phyloP scores from a whole-genome alignment of 345 rosid species.

The Aethionema arabicum region DNA sequence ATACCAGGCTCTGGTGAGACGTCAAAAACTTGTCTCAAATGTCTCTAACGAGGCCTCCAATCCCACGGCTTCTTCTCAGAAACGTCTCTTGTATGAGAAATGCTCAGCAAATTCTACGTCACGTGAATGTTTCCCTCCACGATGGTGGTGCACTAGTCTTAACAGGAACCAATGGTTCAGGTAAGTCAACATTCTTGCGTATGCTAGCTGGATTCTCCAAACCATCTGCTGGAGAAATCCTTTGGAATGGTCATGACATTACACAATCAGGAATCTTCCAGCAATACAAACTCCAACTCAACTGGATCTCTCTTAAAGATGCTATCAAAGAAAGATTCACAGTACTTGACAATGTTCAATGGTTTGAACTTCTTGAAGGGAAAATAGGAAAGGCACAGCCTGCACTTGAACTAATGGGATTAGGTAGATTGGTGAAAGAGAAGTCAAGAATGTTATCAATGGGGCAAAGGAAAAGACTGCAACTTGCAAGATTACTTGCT shows the following conservation, averaged over 20 bases:
- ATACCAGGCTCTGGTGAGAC: not conserved
- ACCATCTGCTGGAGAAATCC: conserved; percentile 86
- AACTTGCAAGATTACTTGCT: conserved; percentile 76
- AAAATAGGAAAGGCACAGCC: conserved; percentile 73
- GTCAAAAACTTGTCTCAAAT: conserved; percentile 27
- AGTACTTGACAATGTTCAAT: conserved; percentile 71
- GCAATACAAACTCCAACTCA: conserved; percentile 88
- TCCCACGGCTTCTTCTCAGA: conserved; percentile 71
- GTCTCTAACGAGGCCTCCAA: conserved; percentile 59
- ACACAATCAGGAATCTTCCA: conserved; percentile 74
- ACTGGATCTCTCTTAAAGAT: conserved; percentile 87
- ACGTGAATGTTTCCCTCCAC: conserved; percentile 68
- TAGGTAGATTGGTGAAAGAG: conserved; percentile 71
- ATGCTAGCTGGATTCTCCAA: conserved; percentile 85
- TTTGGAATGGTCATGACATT: conserved; percentile 87
- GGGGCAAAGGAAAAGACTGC: conserved; percentile 91
- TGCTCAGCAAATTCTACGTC: conserved; percentile 72
- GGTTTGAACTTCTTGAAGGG: conserved; percentile 83
- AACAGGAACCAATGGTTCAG: conserved; percentile 77
- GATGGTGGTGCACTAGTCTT: conserved; percentile 87
- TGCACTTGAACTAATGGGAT: conserved; percentile 85
- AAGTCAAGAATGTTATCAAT: conserved; percentile 81
- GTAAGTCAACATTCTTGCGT: conserved; percentile 74
- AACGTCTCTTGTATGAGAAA: conserved; percentile 97
- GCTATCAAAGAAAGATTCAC: conserved; percentile 68